Evolutionary conservation across 768 basidiomycete species (phyloP), one percentile per base, ranked within the genome.

Genomic region (Lactifluus subvellereus): DNA sequence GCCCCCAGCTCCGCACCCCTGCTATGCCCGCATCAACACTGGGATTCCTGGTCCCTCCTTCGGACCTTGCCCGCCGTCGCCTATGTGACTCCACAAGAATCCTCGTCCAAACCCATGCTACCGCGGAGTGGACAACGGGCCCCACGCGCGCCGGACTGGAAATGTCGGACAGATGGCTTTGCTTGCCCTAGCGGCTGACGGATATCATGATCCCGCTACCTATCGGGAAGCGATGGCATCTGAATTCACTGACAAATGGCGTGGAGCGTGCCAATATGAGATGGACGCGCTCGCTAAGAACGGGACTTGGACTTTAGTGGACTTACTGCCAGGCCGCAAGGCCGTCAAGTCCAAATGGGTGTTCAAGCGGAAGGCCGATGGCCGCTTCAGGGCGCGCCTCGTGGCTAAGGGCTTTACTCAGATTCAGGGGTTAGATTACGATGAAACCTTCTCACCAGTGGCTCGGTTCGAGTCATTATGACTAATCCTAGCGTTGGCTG

Each of bases 301-400:
- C n/a, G 70, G 69, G 0, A 79, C 72, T 2, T 80, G 74, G 74
- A 59, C 66, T 2, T 20, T 74, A 1, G 71, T 72, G 1, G 49
- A 66, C 0, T 33, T 67, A 16, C 77, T 77, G 0, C 8, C 6
- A 0, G 58, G 50, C 3, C 38, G 30, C 0, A 79, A 22, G 22
- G 22, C 22, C 22, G 22, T 22, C 1, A 22, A 22, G 22, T 22
- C 22, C 2, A 22, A 22, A 22, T 22, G 22, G 22, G 22, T 22
- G 22, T 22, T 22, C 22, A 22, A 22, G 22, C 2, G 22, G 1
- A 22, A 22, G 2, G 22, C 22, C 1, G 22, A 22, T 59, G 64
- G 45, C 38, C 47, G n/a, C 11, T 55, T 69, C 16, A 62, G 65
- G 22, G 72, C 71, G 2, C 22, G 22, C 1, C 2, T 22, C 1